These are phyloP conservation scores for Solidago caesia DNA, from an alignment of 129 eudicot species.

Conservation along the genomic window DNA sequence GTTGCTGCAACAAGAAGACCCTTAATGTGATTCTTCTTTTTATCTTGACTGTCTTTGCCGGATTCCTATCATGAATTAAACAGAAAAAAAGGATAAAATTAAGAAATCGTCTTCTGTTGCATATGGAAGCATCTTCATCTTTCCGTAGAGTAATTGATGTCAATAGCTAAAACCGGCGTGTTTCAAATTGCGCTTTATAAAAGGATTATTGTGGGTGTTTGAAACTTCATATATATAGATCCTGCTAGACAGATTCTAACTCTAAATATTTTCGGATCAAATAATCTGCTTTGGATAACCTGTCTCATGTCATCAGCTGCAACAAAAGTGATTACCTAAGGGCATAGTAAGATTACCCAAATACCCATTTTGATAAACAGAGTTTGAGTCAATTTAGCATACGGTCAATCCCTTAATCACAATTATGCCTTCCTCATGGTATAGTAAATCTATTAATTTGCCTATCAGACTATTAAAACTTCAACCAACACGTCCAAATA, in stretches of 20 bases:
- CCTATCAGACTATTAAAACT: neutral
- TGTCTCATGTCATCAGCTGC: neutral
- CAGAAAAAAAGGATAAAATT: neutral
- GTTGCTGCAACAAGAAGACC: constrained; percentile 87
- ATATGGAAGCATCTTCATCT: neutral
- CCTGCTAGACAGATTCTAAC: neutral
- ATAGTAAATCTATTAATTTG: neutral
- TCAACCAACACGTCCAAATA: neutral
- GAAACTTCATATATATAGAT: no score
- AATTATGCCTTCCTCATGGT: neutral
- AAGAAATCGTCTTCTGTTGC: neutral
- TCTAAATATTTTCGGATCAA: neutral
- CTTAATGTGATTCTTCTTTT: constrained; percentile 84
- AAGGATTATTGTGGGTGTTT: neutral
- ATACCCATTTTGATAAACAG: neutral
- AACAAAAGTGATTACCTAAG: neutral
- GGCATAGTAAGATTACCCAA: neutral
- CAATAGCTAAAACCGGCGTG: neutral
- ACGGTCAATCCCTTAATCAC: neutral
- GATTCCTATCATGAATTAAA: constrained; percentile 53
- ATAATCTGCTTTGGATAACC: neutral
- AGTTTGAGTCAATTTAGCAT: neutral
- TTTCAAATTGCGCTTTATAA: neutral
- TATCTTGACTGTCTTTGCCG: constrained; percentile 87
- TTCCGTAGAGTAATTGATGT: neutral